Base-by-base conservation (phyloP, 805 yeast species). In the Yamadazyma ubonensis region DNA sequence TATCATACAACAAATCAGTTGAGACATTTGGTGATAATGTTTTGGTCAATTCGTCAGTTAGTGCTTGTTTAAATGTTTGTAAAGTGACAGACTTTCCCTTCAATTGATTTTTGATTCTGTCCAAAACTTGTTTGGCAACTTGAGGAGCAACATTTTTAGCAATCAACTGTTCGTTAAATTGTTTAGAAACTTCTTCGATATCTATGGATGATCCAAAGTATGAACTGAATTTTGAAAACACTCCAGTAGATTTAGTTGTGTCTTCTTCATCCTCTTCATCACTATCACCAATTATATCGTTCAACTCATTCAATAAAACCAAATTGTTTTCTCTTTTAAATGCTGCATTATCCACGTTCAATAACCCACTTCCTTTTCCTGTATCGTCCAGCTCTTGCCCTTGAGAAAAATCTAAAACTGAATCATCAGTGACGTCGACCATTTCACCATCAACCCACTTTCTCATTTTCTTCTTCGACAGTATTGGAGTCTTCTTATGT, bases 11-110 rank as follows among this genome's bases (percentile, higher is more conserved):
- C 43, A 91, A 64, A 57, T 93, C 95, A 1, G 90, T 80, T 1
- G 96, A 87, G 2, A 93, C 86, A 45, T 89, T 86, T 11, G 99
- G 98, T 0, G 98, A 90, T 42, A 91, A 68, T 33, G 91, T 79
- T 51, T 82, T 83, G 28, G 86, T 81, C 33, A 85, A 66, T 51
- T 78, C 84, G n/a, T 76, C 82, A n/a, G 74, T 69, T 57, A 85
- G 67, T 7, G 83, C 69, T 33, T 67, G 63, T 44, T 80, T 82
- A 17, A 95, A 85, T 9, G 73, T 67, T 36, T 79, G 82, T 18
- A 87, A 76, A 3, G 91, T 76, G 1, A 93, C 83, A 30, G 77
- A 79, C 38, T 80, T 83, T 10, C 86, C 78, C 1, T 93, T 95
- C 32, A 93, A 61, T 42, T 81, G 82, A 46, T 73, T 71, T 40